Evolutionary conservation across 2,329 filamentous ascomycete species (phyloP).

Genomic region (Monosporascus cannonballus): DNA sequence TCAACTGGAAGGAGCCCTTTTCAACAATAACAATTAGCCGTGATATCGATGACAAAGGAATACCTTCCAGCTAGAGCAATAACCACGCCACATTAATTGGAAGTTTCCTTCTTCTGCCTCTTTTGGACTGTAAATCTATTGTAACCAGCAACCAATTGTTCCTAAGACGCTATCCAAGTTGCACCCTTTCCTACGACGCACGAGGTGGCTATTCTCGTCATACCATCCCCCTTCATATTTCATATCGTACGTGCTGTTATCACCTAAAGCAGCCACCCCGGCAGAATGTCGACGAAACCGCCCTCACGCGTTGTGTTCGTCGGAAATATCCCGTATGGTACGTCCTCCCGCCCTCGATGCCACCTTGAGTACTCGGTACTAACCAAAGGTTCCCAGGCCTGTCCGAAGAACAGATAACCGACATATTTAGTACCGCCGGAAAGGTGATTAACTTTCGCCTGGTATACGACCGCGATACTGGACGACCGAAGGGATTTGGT

Average conservation of each 20-base stretch:
- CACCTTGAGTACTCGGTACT: background rate
- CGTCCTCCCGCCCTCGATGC: background rate
- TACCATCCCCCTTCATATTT: background rate
- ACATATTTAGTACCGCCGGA: constrained; percentile 86
- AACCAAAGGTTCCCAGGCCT: constrained; percentile 54
- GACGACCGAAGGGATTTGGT: constrained; percentile 90
- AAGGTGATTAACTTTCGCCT: constrained; percentile 88
- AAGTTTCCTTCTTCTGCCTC: too few species aligned
- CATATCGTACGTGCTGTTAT: background rate
- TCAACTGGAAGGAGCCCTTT: too few species aligned
- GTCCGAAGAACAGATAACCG: constrained; percentile 91
- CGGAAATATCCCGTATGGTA: constrained; percentile 80
- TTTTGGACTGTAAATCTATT: too few species aligned
- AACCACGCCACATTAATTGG: too few species aligned
- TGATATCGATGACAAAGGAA: too few species aligned
- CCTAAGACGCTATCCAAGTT: background rate
- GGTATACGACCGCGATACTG: constrained; percentile 93
- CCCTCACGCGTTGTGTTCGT: constrained; percentile 78
- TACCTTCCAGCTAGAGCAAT: too few species aligned
- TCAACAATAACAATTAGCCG: too few species aligned
- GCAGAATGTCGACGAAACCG: constrained; percentile 62
- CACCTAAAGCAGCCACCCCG: constrained; percentile 23
- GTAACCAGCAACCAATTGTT: background rate
- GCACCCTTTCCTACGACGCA: background rate
- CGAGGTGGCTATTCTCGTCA: background rate